Percentiles rank a stretch among this genome's conserved stretches.
Conservation (phyloP, 176 grass and related monocot species). For the Zoysia japonica region DNA sequence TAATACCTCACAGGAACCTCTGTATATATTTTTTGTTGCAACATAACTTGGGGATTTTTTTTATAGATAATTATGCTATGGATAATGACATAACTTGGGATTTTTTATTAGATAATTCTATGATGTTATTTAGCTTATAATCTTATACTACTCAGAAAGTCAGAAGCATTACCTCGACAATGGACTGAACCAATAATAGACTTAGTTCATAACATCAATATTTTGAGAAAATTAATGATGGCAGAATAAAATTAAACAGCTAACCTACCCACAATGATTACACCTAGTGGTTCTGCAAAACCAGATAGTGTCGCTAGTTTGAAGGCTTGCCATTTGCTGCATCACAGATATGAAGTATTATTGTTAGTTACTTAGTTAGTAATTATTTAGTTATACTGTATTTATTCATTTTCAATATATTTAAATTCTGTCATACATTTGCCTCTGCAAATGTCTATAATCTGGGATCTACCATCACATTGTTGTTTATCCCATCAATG, state of each 20-base stretch:
- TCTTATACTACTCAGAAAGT: too few species aligned
- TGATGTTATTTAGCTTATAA: neutral
- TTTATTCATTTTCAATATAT: neutral
- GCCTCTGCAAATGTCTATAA: too few species aligned
- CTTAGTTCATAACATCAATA: neutral
- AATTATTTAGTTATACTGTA: too few species aligned
- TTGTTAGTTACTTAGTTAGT: neutral
- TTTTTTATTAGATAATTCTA: neutral
- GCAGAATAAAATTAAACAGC: slow-evolving; percentile 10
- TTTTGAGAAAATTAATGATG: neutral
- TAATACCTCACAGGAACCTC: neutral
- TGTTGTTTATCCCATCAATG: neutral
- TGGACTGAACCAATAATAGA: neutral
- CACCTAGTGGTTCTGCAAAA: slow-evolving; percentile 90
- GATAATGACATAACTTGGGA: neutral
- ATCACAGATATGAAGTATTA: slow-evolving; percentile 38
- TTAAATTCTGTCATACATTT: neutral
- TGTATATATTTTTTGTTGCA: neutral
- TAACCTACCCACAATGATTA: slow-evolving; percentile 80
- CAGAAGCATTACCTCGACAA: neutral
- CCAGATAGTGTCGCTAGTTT: slow-evolving; percentile 91
- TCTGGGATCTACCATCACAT: neutral
- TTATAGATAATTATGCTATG: neutral
- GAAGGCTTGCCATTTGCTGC: slow-evolving; percentile 99
- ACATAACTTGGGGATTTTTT: neutral